Conservation (phyloP, 768 basidiomycete species). For the Amanita brunnescens region DNA sequence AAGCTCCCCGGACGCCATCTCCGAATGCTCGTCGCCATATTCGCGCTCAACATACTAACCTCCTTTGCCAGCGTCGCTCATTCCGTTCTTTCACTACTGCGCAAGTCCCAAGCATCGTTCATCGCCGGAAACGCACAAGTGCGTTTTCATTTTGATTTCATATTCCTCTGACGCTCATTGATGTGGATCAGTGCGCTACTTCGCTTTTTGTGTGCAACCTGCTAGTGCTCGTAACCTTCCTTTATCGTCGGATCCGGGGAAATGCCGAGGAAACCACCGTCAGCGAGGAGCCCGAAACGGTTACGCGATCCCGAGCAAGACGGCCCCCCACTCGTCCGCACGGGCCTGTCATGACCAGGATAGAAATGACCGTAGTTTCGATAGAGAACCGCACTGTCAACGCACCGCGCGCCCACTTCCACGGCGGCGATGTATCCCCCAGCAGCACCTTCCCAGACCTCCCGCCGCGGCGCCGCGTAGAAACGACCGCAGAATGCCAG, state of each 20-base stretch:
- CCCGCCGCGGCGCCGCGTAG: neutral
- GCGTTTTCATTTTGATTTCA: neutral
- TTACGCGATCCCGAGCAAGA: neutral
- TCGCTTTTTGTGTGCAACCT: constrained; percentile 15
- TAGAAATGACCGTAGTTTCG: neutral
- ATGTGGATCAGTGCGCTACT: neutral
- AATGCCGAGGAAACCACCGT: neutral
- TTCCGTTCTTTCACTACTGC: constrained; percentile 11
- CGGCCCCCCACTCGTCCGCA: neutral
- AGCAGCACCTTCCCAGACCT: constrained; percentile 1
- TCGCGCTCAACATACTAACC: constrained; percentile 15
- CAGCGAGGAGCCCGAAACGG: neutral
- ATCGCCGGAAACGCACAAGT: constrained; percentile 12
- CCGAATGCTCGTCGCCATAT: constrained; percentile 17
- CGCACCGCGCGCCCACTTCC: neutral
- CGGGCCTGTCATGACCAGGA: neutral
- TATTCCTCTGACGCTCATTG: neutral
- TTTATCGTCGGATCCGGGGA: constrained; percentile 12
- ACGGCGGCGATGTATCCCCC: neutral
- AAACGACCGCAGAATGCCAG: no score
- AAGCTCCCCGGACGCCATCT: constrained; percentile 13
- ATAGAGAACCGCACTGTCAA: neutral
- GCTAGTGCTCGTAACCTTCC: constrained; percentile 18
- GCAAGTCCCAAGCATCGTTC: neutral
- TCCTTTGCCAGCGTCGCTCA: constrained; percentile 13